Base-by-base conservation (phyloP, 169 alveolate genomes). In the Cryptosporidium felis region DNA sequence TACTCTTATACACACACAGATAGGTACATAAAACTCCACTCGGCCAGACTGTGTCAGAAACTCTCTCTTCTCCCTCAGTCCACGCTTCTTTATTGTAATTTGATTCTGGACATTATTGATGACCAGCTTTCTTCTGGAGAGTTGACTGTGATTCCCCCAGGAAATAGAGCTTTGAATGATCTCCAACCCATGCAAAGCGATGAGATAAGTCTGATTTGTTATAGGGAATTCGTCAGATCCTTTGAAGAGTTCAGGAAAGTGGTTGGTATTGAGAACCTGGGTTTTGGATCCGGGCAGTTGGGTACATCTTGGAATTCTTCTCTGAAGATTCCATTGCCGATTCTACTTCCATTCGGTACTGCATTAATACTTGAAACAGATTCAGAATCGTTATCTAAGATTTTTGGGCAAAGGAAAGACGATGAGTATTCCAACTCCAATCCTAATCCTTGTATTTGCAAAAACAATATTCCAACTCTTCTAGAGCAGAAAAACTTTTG, bases 1-100 rank as follows among this genome's bases (percentile, higher is more conserved):
- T 53, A 36, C 21, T 3, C 56, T 14, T 74, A 56, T 23, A 32
- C 32, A 18, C 40, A 74, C 36, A 74, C 56, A 14, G 41, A 74
- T 23, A 47, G 58, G 23, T 74, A 74, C 46, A 40, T 74, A n/a
- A 74, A 56, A 12, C 18, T 74, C 1, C 56, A 74, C n/a, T 74
- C 85, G n/a, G 85, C 85, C 18, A 74, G 67, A 26, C 58, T 74
- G 12, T 53, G 63, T 38, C 85, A 74, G 10, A 74, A 74, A n/a
- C 63, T 74, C 36, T 74, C 85, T 23, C 14, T 74, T 2, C 45
- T 74, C 23, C n/a, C 85, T 26, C 74, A 74, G 23, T 36, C 74
- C 14, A 56, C 67, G 0, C 18, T 74, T 14, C 32, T 74, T 5
- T 74, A 53, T 41, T 32, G 42, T 18, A 49, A 40, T 10, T 23